Percentiles rank a stretch among this genome's conserved stretches.
phyloP scores from a whole-genome alignment of 2,329 filamentous ascomycete genomes.

The Fusarium torreyae region DNA sequence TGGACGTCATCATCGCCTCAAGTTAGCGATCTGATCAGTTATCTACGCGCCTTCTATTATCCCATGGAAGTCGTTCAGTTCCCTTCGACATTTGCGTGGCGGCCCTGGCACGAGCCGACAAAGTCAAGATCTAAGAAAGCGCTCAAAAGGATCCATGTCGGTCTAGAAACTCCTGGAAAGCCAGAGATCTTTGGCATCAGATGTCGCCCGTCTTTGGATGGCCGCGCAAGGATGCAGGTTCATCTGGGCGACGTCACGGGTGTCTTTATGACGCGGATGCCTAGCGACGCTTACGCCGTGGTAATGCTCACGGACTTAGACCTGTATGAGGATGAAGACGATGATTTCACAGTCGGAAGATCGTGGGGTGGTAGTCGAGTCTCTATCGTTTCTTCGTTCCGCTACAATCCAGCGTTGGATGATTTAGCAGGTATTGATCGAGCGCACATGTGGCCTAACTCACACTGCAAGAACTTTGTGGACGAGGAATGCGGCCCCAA shows the following conservation, averaged over 20 bases:
- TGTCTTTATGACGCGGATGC: slow-evolving; percentile 66
- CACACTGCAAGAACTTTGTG: slow-evolving; percentile 71
- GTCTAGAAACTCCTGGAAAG: slow-evolving; percentile 56
- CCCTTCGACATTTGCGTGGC: slow-evolving; percentile 60
- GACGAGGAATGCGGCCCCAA: slow-evolving; percentile 53
- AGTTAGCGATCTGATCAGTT: slow-evolving; percentile 53
- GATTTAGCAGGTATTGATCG: slow-evolving; percentile 57
- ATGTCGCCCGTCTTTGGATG: slow-evolving; percentile 63
- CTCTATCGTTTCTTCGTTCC: slow-evolving; percentile 72
- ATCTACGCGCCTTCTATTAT: slow-evolving; percentile 66
- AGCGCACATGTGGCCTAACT: slow-evolving; percentile 74
- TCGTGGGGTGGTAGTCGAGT: slow-evolving; percentile 77
- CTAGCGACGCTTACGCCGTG: slow-evolving; percentile 71
- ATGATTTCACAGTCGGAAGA: slow-evolving; percentile 74
- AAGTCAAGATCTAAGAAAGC: slow-evolving; percentile 2
- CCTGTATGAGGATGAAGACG: slow-evolving; percentile 75
- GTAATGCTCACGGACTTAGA: slow-evolving; percentile 73
- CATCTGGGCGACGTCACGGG: slow-evolving; percentile 75
- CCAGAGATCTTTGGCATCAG: slow-evolving; percentile 65
- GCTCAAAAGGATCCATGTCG: slow-evolving; percentile 57
- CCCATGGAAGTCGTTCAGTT: slow-evolving; percentile 66
- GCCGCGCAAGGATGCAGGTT: slow-evolving; percentile 65
- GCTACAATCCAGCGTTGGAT: slow-evolving; percentile 71
- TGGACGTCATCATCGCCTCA: slow-evolving; percentile 45
- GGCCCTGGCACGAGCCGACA: slow-evolving; percentile 60